Conservation (phyloP, 805 yeast species). For the Metschnikowia peoriensis region DNA sequence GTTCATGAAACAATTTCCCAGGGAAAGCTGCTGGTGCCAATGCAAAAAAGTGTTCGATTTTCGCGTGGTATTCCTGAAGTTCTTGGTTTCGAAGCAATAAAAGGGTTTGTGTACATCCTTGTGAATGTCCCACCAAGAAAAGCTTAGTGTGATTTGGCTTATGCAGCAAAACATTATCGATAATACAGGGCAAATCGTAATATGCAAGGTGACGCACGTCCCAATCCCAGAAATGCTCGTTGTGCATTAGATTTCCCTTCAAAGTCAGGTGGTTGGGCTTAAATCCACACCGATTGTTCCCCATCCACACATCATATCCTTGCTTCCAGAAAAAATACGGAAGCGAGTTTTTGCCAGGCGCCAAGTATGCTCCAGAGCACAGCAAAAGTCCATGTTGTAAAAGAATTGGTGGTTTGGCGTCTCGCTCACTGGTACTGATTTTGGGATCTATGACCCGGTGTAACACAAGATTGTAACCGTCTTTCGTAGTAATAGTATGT, state of each 20-base stretch:
- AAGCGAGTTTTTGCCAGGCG: conserved; percentile 77
- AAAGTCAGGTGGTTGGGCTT: conserved; percentile 54
- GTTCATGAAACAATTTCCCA: conserved; percentile 67
- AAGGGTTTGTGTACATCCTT: conserved; percentile 88
- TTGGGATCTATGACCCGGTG: conserved; percentile 59
- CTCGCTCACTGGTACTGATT: conserved; percentile 28
- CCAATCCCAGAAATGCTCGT: conserved; percentile 85
- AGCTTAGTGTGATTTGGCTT: conserved; percentile 45
- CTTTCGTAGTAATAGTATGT: conserved; percentile 65
- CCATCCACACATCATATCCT: conserved; percentile 89
- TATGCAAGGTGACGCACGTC: conserved; percentile 79
- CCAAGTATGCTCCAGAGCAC: conserved; percentile 80
- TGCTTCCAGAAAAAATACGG: conserved; percentile 52
- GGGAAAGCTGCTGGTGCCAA: conserved; percentile 92
- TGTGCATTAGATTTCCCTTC: conserved; percentile 37
- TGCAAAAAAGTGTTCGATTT: conserved; percentile 67
- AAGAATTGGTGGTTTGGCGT: conserved; percentile 58
- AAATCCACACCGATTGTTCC: conserved; percentile 88
- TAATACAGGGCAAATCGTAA: conserved; percentile 72
- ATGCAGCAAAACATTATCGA: conserved; percentile 54
- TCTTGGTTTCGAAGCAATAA: conserved; percentile 54
- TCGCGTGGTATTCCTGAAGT: conserved; percentile 40
- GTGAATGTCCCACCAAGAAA: conserved; percentile 79
- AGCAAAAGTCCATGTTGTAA: conserved; percentile 86
- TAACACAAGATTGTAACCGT: conserved; percentile 72